These are phyloP conservation scores for Chrysoporthe cubensis DNA, from an alignment of 2,329 filamentous ascomycete species.

Conservation along the genomic window DNA sequence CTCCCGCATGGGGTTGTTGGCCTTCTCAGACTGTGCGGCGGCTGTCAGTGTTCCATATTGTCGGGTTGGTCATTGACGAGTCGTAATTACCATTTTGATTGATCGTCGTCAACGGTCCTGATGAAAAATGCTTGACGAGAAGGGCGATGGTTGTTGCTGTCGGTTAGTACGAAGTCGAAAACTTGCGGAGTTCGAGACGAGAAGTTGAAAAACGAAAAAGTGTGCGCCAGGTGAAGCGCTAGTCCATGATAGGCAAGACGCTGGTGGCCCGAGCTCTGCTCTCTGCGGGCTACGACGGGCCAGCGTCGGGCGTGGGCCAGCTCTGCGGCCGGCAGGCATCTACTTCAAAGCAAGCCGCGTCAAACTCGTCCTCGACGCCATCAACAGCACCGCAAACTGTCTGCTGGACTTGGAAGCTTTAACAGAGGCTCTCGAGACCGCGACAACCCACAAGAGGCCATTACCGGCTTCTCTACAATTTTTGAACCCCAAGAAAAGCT, in stretches of 20 bases:
- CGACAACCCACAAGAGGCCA: constrained; percentile 42
- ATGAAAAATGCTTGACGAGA: constrained; percentile 25
- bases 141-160: constrained; percentile 24
- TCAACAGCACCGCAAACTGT: constrained; percentile 29
- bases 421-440: constrained; percentile 40
- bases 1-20: constrained; percentile 98
- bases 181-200: constrained; percentile 17
- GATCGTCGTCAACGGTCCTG: constrained; percentile 29
- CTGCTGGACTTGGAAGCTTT: constrained; percentile 51
- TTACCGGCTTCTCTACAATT: constrained; percentile 47
- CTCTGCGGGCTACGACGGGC: not conserved
- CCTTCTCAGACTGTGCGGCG: constrained; percentile 73
- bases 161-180: constrained; percentile 16
- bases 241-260: constrained; percentile 28
- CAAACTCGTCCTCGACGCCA: constrained; percentile 29
- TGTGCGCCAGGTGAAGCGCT: constrained; percentile 30
- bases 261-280: constrained; percentile 32
- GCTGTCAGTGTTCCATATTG: constrained; percentile 34
- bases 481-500: constrained; percentile 49
- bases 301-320: not conserved
- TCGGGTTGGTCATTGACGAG: not conserved
- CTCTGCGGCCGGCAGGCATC: constrained; percentile 19
- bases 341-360: constrained; percentile 25
- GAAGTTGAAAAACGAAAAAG: constrained; percentile 24
- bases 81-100: constrained; percentile 43